Evolutionary conservation across 495 filamentous ascomycete species (phyloP).

Genomic region (Podospora didyma): DNA sequence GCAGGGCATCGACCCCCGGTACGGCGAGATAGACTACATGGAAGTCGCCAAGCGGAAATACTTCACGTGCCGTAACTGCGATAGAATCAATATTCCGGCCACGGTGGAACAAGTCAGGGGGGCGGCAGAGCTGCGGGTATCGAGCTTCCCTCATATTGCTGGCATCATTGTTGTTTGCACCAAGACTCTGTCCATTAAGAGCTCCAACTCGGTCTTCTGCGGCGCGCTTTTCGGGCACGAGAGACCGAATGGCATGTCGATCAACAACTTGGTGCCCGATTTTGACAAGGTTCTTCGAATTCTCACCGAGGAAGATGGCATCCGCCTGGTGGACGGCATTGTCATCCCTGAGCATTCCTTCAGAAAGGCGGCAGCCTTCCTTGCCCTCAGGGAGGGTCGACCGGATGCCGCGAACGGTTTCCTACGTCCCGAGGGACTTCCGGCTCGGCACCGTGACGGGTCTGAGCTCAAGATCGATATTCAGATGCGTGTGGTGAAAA

Average conservation of each 20-base stretch:
- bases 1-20: conserved; percentile 56
- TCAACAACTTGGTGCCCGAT: conserved; percentile 76
- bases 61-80: conserved; percentile 74
- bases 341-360: conserved; percentile 96
- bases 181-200: conserved; percentile 70
- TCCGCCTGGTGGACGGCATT: conserved; percentile 84
- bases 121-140: conserved; percentile 68
- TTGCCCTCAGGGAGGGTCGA: conserved; percentile 76
- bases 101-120: conserved; percentile 64
- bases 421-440: conserved; percentile 72
- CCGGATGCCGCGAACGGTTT: conserved; percentile 73
- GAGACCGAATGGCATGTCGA: conserved; percentile 71
- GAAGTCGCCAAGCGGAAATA: conserved; percentile 65
- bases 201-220: conserved; percentile 92
- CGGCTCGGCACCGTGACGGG: conserved; percentile 84
- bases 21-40: conserved; percentile 66
- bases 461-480: conserved; percentile 88
- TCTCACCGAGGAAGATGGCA: conserved; percentile 79
- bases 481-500: conserved; percentile 93
- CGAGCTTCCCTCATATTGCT: conserved; percentile 94
- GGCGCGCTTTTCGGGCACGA: conserved; percentile 85
- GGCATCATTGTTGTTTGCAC: conserved; percentile 90
- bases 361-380: conserved; percentile 77
- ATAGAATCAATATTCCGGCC: conserved; percentile 72
- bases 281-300: conserved; percentile 80